These are phyloP conservation scores for Vanrija sp. DNA, from an alignment of 1,284 basidiomycete species.

Conservation along the genomic window DNA sequence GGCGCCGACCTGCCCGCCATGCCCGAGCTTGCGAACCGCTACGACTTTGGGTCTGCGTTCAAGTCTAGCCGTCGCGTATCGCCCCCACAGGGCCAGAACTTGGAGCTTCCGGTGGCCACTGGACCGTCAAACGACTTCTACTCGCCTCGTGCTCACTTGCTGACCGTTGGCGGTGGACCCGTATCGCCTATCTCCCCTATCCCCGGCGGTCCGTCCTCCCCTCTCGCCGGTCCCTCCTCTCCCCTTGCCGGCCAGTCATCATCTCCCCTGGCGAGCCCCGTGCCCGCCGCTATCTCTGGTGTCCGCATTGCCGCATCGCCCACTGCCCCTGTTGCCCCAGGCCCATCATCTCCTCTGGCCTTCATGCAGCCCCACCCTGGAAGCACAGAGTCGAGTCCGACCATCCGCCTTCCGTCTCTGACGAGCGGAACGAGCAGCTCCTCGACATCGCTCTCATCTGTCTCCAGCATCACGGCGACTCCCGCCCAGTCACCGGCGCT, in stretches of 20 bases:
- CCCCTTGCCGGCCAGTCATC: not conserved
- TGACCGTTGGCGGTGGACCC: constrained; percentile 10
- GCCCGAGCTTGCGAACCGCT: constrained; percentile 40
- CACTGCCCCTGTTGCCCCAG: constrained; percentile 12
- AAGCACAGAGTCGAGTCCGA: not conserved
- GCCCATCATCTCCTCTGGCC: constrained; percentile 28
- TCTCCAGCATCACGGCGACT: constrained; percentile 5
- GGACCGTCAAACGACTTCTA: constrained; percentile 29
- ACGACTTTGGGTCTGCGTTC: constrained; percentile 55
- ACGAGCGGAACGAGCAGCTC: constrained; percentile 8
- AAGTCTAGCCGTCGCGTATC: constrained; percentile 42
- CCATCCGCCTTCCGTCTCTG: not conserved
- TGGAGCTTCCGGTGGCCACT: too few relatives aligned
- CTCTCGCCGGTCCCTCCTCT: constrained; percentile 1
- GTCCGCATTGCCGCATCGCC: not conserved
- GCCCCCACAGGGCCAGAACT: constrained; percentile 9
- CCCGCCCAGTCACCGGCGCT: constrained; percentile 15
- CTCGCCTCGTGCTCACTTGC: constrained; percentile 32
- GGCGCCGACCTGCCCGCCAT: constrained; percentile 8
- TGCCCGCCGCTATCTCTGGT: too few relatives aligned
- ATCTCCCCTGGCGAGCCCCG: too few relatives aligned
- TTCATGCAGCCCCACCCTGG: constrained; percentile 2
- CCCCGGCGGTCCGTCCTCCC: constrained; percentile 3
- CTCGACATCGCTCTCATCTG: constrained; percentile 7
- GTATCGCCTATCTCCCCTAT: constrained; percentile 7